phyloP scores from a whole-genome alignment of 192 early-diverging fungal genomes.

The Coemansia interrupta region DNA sequence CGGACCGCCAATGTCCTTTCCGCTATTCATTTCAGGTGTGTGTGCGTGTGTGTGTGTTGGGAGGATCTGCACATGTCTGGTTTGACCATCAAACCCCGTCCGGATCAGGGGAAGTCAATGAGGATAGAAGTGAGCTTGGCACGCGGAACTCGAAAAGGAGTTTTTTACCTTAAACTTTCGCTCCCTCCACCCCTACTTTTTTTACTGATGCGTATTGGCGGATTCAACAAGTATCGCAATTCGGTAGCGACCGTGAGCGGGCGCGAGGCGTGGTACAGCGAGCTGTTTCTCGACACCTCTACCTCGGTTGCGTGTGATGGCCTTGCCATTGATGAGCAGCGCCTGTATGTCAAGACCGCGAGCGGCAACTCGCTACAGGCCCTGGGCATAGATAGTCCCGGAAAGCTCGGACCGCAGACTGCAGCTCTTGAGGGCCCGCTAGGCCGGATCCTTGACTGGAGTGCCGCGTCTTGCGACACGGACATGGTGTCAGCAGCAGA shows the following conservation, averaged over 20 bases:
- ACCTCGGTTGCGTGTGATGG: conserved; percentile 29
- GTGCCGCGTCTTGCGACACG: conserved; percentile 19
- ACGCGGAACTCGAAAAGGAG: not conserved
- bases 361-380: conserved; percentile 35
- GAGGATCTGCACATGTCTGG: too few species aligned
- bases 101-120: too few species aligned
- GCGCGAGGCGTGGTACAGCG: conserved; percentile 45
- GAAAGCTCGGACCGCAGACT: conserved; percentile 17
- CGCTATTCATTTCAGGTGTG: too few species aligned
- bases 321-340: conserved; percentile 24
- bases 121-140: too few species aligned
- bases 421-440: conserved; percentile 1
- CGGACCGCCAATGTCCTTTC: too few species aligned
- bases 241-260: conserved; percentile 25
- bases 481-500: conserved; percentile 26
- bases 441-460: conserved; percentile 33
- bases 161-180: not conserved
- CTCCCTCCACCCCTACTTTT: too few species aligned
- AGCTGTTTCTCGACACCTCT: conserved; percentile 25
- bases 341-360: conserved; percentile 27
- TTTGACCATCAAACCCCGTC: too few species aligned
- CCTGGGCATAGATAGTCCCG: conserved; percentile 14
- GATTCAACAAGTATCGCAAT: conserved; percentile 45
- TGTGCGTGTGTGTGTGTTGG: too few species aligned
- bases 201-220: conserved; percentile 31